These are phyloP conservation scores for Aspergillus saccharolyticus DNA, from an alignment of 495 filamentous ascomycete genomes.

Conservation along the genomic window DNA sequence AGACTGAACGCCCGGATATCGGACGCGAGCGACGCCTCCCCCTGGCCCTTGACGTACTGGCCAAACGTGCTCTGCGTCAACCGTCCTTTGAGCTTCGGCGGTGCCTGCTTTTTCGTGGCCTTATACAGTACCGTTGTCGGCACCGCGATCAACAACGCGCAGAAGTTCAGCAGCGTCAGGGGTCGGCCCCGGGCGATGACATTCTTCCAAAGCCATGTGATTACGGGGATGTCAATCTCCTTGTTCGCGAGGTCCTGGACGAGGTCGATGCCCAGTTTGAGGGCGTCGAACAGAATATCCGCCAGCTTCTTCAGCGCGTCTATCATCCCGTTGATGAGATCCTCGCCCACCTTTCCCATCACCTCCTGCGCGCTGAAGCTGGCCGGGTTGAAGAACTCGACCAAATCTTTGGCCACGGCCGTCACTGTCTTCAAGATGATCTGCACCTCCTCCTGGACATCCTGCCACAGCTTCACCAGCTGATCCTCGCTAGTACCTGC, in stretches of 20 bases:
- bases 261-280: background rate
- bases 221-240: background rate
- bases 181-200: background rate
- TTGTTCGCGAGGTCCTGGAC: background rate
- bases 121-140: no score
- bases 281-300: background rate
- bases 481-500: background rate
- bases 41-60: no score
- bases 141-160: background rate
- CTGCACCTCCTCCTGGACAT: background rate
- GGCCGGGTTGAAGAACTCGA: background rate
- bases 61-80: no score
- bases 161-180: background rate
- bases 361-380: background rate
- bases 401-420: background rate
- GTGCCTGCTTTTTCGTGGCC: no score
- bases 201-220: background rate
- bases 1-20: no score
- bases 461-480: background rate
- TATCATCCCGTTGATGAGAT: background rate
- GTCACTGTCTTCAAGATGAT: background rate
- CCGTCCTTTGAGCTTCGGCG: no score
- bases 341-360: background rate
- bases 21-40: no score
- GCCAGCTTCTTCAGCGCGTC: background rate